Percentiles rank a stretch among this genome's conserved stretches.
Conservation (phyloP, 768 basidiomycete genomes). For the Rhizopogon vulgaris region DNA sequence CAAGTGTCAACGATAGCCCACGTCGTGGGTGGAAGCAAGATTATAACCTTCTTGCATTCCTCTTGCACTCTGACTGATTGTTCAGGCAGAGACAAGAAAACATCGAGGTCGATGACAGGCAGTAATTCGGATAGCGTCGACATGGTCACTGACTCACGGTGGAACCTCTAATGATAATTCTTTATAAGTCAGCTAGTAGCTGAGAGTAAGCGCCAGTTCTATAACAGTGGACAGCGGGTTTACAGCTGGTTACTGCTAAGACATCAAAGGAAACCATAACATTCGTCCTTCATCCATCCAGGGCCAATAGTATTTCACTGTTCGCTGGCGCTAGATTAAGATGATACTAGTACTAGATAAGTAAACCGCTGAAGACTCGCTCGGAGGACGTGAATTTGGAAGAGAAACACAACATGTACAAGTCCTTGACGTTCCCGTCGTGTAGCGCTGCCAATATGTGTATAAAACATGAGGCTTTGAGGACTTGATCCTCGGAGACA, state of each 20-base stretch:
- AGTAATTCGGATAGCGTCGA: slow-evolving; percentile 45
- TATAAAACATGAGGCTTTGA: neutral
- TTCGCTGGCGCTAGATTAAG: neutral
- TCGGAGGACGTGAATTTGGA: too few species aligned
- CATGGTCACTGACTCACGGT: slow-evolving; percentile 20
- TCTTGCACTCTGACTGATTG: slow-evolving; percentile 41
- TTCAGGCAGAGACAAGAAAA: slow-evolving; percentile 47
- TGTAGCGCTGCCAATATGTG: neutral
- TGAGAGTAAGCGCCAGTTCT: neutral
- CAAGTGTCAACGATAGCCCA: neutral
- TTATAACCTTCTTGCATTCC: slow-evolving; percentile 62
- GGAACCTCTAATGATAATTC: neutral
- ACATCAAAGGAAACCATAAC: neutral
- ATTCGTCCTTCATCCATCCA: neutral
- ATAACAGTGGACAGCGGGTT: neutral
- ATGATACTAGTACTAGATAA: too few species aligned
- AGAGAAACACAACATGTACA: neutral
- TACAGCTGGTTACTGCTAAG: too few species aligned
- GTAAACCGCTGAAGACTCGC: too few species aligned
- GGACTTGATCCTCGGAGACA: neutral
- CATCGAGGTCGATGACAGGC: slow-evolving; percentile 73
- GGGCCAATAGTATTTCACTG: neutral
- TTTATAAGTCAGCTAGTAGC: neutral
- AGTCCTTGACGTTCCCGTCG: neutral
- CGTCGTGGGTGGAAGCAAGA: slow-evolving; percentile 1